phyloP scores from a whole-genome alignment of 495 filamentous ascomycete genomes.

The Trichodelitschia bisporula region DNA sequence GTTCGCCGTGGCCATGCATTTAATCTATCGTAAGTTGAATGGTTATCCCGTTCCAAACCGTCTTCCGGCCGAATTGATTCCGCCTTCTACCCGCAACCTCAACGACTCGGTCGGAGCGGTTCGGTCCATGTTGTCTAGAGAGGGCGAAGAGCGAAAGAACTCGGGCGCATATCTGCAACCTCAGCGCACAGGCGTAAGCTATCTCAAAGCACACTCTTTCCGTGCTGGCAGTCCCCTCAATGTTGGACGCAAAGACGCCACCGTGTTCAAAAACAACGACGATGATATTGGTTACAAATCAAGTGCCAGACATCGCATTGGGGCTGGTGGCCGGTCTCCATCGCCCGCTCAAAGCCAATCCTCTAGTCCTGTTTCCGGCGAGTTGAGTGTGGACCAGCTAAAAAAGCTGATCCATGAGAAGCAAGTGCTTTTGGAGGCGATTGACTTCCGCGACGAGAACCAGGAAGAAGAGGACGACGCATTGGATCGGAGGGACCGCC shows the following conservation, averaged over 20 bases:
- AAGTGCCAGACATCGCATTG: conserved; percentile 64
- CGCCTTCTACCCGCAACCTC: conserved; percentile 85
- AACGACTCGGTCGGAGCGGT: conserved; percentile 80
- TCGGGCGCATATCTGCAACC: conserved; percentile 70
- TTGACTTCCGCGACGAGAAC: conserved; percentile 90
- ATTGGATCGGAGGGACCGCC: conserved; percentile 69
- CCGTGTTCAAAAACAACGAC: conserved; percentile 90
- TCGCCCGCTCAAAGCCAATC: conserved; percentile 49
- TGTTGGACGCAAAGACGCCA: conserved; percentile 62
- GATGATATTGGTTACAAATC: conserved; percentile 74
- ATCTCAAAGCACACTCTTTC: conserved; percentile 91
- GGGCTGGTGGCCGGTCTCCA: conserved; percentile 52
- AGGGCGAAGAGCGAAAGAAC: conserved; percentile 64
- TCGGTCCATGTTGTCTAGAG: conserved; percentile 74
- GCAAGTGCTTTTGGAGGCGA: conserved; percentile 85
- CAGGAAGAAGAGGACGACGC: conserved; percentile 74
- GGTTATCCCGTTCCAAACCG: conserved; percentile 85
- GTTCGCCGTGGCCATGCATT: conserved; percentile 96
- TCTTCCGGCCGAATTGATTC: conserved; percentile 79
- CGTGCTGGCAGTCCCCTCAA: conserved; percentile 24
- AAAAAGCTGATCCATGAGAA: conserved; percentile 87
- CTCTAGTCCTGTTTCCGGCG: conserved; percentile 47
- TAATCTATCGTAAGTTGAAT: conserved; percentile 92
- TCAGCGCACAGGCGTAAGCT: conserved; percentile 93
- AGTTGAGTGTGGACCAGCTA: conserved; percentile 65